Evolutionary conservation across 352 stramenopile species (phyloP), one percentile per base, ranked within the genome.

Genomic region (Globisporangium recalcitrans): DNA sequence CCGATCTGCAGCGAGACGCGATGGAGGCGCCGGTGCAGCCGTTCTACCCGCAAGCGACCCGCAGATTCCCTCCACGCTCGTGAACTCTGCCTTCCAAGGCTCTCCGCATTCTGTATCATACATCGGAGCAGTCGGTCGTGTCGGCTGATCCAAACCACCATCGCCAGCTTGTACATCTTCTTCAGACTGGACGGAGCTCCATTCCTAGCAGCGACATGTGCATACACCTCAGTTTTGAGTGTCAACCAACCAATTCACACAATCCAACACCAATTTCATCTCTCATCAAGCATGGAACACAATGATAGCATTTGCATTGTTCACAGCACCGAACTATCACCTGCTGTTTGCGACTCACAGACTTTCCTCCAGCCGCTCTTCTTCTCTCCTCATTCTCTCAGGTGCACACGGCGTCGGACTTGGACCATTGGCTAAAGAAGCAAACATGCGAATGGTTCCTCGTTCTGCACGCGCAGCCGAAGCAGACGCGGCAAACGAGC

Each of bases 401-500:
- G 36, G 27, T 44, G n/a, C 11, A 34, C 16, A 54, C 48, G 16
- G 48, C 49, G 8, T 47, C 26, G 38, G 59, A 59, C 51, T 60
- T 55, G n/a, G 60, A 47, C 60, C 60, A 65, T 65, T 48, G 38
- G 51, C 60, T 65, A 58, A 67, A 67, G 61, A 67, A 62, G 52
- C 54, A 34, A 46, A 67, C 31, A 42, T 58, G 61, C 61, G 61
- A 62, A 67, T 62, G 61, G 54, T 58, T 67, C 53, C 54, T 58
- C 52, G 26, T 27, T 61, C 31, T 10, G 22, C 42, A 44, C 26
- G 26, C 21, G 42, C 29, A 32, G 54, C 32, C 3, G 10, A 27
- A 51, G 31, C 19, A 14, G 16, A 29, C 14, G 31, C 34, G n/a
- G 32, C 48, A 38, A 6, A 54, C 61, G 29, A 62, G 61, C 54